Evolutionary conservation across 176 grass and related monocot species (phyloP), one percentile per base, ranked within the genome.

Genomic region (Otatea glauca): DNA sequence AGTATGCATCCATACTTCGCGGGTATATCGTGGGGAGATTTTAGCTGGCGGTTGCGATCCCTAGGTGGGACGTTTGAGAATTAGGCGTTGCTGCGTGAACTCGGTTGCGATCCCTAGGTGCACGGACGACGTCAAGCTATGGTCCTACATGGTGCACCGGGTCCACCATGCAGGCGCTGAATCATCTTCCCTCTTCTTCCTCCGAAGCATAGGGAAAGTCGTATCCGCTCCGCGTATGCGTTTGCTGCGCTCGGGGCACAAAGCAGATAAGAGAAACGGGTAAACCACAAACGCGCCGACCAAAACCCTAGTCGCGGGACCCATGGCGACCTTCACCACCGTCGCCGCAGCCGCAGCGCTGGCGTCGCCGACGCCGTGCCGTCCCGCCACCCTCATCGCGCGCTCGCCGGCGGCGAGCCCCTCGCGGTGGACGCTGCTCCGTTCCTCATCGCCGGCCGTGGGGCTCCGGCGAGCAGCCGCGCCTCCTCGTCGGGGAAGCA

Each of bases 291-390:
- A 24, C 25, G 50, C 78, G 45, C 85, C 62, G 70, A 2, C 51
- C 79, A 55, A 37, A 87, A 77, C 68, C 83, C 84, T 86, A 73
- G 54, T 9, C 12, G 21, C 65, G 21, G 3, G 14, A 17, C 15
- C 37, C 61, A 91, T 94, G 93, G 88, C 83, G 37, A 66, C 81
- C 56, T 78, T 82, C 82, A 68, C 75, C 39, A 55, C 78, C 7
- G 0, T 72, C 54, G 16, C 51, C 47, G 4, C 62, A 1, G 3
- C 47, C 7, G 38, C 51, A 24, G 60, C 71, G 77, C 65, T 85
- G 65, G 80, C 70, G 11, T 51, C 74, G 68, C 81, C 68, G 50
- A 9, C 81, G 4, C n/a, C 61, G 62, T 37, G 38, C 49, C 50
- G 38, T n/a, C 55, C 80, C 18, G 0, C 63, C 38, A 6, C 48